A percentile compares a stretch with the other conserved stretches of the same genome.
phyloP scores from a whole-genome alignment of 257 asterid species.

The Orobanche coerulescens region DNA sequence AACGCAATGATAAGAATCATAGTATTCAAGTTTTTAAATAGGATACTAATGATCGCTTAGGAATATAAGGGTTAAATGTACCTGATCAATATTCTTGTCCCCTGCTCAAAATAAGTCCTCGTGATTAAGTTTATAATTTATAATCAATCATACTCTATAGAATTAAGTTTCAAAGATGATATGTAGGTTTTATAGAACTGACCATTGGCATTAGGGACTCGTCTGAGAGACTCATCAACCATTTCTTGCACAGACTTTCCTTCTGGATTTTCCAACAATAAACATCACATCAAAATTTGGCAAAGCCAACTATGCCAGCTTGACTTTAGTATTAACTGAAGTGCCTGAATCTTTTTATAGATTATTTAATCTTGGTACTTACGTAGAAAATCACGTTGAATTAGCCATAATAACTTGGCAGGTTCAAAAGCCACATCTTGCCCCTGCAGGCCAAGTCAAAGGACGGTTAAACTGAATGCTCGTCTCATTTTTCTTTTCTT shows the following conservation, averaged over 20 bases:
- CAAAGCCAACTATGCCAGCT: slow-evolving; percentile 1
- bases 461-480: not conserved
- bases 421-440: slow-evolving; percentile 96
- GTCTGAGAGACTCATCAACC: slow-evolving; percentile 85
- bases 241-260: slow-evolving; percentile 93
- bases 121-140: slow-evolving; percentile 19
- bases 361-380: slow-evolving; percentile 30
- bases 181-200: slow-evolving; percentile 30
- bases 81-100: slow-evolving; percentile 82
- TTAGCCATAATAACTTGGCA: slow-evolving; percentile 93
- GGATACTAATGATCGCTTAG: slow-evolving; percentile 5
- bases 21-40: not conserved
- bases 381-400: slow-evolving; percentile 98
- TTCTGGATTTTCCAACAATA: slow-evolving; percentile 42
- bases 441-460: slow-evolving; percentile 53
- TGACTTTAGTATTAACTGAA: not conserved
- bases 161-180: slow-evolving; percentile 13
- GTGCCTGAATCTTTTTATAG: not conserved
- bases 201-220: slow-evolving; percentile 78
- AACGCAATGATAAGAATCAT: slow-evolving; percentile 12
- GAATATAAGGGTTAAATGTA: slow-evolving; percentile 20
- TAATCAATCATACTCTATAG: slow-evolving; percentile 4
- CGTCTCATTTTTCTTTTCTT: slow-evolving; percentile 8
- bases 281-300: slow-evolving; percentile 20
- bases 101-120: slow-evolving; percentile 45